phyloP scores from a whole-genome alignment of 306 rosid species.

The Vigna reflexopilosa region DNA sequence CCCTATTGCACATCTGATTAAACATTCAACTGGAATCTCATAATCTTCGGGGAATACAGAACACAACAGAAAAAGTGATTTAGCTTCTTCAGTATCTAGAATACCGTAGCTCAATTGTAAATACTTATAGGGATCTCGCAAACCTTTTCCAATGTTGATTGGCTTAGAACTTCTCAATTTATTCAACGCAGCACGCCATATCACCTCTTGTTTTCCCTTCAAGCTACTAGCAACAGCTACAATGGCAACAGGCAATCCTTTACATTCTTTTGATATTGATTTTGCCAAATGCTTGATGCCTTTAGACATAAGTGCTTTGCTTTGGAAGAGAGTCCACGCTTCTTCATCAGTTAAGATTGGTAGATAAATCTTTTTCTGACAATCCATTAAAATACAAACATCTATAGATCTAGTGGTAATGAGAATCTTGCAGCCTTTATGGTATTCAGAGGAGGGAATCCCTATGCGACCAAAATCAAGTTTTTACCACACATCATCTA shows the following conservation, averaged over 20 bases:
- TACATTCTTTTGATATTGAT: conserved; percentile 19
- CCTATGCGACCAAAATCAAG: no score
- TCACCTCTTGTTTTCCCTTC: background rate
- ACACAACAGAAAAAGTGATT: conserved; percentile 32
- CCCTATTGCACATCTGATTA: conserved; percentile 24
- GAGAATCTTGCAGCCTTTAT: no score
- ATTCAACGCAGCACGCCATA: conserved; percentile 16
- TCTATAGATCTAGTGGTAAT: no score
- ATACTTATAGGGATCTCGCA: conserved; percentile 24
- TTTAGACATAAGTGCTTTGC: background rate
- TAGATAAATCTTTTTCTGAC: no score
- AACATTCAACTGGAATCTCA: conserved; percentile 20
- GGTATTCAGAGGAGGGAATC: no score
- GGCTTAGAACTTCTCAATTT: background rate
- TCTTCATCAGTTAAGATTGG: no score
- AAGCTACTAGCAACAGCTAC: conserved; percentile 35
- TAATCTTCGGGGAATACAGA: conserved; percentile 43
- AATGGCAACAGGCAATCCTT: conserved; percentile 44
- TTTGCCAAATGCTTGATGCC: background rate
- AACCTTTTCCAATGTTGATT: conserved; percentile 1
- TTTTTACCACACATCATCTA: no score
- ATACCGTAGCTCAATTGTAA: conserved; percentile 29
- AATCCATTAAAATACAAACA: no score
- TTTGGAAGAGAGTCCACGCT: no score
- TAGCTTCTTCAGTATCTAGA: conserved; percentile 3